Evolutionary conservation across 192 early-diverging fungal genomes (phyloP), one percentile per base, ranked within the genome.

Genomic region (Coemansia sp.): DNA sequence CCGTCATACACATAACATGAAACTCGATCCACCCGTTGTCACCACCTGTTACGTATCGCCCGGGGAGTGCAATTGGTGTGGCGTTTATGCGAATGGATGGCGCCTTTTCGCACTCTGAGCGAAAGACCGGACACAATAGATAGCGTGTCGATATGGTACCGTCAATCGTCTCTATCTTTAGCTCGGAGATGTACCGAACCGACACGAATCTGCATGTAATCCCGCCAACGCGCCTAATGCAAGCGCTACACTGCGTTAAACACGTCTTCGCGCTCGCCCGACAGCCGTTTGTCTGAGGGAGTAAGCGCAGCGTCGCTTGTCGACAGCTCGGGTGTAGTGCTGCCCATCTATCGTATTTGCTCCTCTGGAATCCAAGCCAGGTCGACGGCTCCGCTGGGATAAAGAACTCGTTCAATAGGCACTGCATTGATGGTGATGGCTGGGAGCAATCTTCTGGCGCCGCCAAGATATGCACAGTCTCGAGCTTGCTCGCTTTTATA

Each of bases 1-100:
- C 70, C 3, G 75, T 78, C 67, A 66, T 62, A 41, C 75, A 78
- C 36, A 78, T 59, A 9, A 72, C 45, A 35, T 78, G 70, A 59
- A 73, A 73, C 60, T 73, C 76, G 41, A 66, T 31, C 76, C 76
- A 78, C 16, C 50, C 63, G 42, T 66, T 59, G 44, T 72, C 70
- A 59, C 50, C 44, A 5, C 48, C 53, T 8, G 60, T 50, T 8
- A 78, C 75, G 40, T 33, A 31, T 21, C 66, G 46, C 14, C 62
- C 57, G 8, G 75, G 75, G 41, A 78, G 59, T 33, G 56, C 62
- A 24, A 78, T 78, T n/a, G 75, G 67, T 45, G 57, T 68, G 13
- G 68, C 45, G 17, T 48, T 31, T 31, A 66, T 66, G 36, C 75
- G 70, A 9, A 78, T 36, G 8, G 62, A 61, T 5, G 76, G 76